phyloP scores from a whole-genome alignment of 305 asterid genomes.

The Fraxinus sp. region DNA sequence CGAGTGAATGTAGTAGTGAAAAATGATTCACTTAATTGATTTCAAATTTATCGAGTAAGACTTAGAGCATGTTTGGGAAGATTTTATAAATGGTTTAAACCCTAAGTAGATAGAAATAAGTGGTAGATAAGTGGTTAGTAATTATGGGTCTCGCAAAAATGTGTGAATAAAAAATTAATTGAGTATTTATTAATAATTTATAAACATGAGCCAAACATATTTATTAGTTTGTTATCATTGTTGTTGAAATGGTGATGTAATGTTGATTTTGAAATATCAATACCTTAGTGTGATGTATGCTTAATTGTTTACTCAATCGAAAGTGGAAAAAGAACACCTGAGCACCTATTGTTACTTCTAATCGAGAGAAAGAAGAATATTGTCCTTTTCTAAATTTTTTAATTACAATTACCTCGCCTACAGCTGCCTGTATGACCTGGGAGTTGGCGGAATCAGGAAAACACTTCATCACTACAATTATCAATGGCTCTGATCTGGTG shows the following conservation, averaged over 20 bases:
- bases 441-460: conserved; percentile 91
- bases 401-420: conserved; percentile 14
- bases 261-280: not conserved
- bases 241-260: not conserved
- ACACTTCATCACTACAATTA: conserved; percentile 70
- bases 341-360: not conserved
- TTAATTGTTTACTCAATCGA: conserved; percentile 3
- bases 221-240: not conserved
- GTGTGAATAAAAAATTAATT: not conserved
- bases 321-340: not conserved
- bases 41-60: not conserved
- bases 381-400: not conserved
- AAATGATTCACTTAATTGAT: not conserved
- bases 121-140: not conserved
- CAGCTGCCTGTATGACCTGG: conserved; percentile 95
- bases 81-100: not conserved
- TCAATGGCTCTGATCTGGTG: conserved; percentile 88
- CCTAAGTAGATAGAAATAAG: not conserved
- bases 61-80: not conserved
- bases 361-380: not conserved
- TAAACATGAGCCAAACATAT: not conserved
- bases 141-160: not conserved
- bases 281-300: not conserved
- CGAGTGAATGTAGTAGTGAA: not conserved
- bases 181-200: not conserved